Evolutionary conservation across 1,139 yeast species (phyloP), one percentile per base, ranked within the genome.

Genomic region (Candida anutae): DNA sequence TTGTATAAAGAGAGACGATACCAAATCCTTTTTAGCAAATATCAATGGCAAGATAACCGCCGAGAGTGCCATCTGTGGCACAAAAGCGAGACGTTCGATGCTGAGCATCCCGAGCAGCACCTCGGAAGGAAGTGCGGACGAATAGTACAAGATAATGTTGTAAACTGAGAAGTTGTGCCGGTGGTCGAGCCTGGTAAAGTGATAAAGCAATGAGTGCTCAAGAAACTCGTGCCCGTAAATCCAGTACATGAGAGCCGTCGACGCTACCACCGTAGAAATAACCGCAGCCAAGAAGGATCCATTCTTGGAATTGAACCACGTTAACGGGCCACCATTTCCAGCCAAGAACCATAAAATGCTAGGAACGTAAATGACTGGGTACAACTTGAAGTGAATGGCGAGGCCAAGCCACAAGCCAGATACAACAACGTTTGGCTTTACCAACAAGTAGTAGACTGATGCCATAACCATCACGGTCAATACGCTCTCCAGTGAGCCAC

Each of bases 401-500:
- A 84, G 43, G 0, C 97, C 98, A 20, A 79, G 66, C 38, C 72
- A 51, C 1, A 80, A 21, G 0, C 94, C 96, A 2, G 85, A 71
- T 10, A 63, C n/a, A 0, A 59, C 31, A 18, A 57, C 42, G 20
- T 29, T 29, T 10, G 58, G 45, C 2, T 56, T 53, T 8, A 48
- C 48, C 20, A 58, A 34, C 21, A 74, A 45, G 23, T 41, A 54
- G 39, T 72, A 76, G 2, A 83, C 59, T 24, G 79, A 61, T 10
- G 69, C 50, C 68, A 87, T 71, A 3, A 87, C 70, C 43, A 88
- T 61, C 15, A 83, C 88, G 1, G 94, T 85, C 25, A 90, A 58
- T 2, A 90, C 65, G 36, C 96, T 88, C 48, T 90, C 98, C 0
- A 95, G 81, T 13, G 94, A 83, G 1, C 98, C 98, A 31, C 98